These are phyloP conservation scores for Salix exigua DNA, from an alignment of 345 rosid genomes.

Conservation along the genomic window DNA sequence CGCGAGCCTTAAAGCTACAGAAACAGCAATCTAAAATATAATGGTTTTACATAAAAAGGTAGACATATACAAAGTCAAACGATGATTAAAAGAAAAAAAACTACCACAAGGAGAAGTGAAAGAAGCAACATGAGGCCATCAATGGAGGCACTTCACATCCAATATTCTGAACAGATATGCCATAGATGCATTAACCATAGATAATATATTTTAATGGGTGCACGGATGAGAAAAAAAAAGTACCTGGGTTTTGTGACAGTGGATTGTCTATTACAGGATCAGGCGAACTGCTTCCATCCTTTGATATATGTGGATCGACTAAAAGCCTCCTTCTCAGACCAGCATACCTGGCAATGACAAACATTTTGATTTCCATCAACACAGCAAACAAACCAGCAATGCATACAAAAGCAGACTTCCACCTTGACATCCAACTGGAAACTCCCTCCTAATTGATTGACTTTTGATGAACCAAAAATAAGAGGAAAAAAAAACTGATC, in stretches of 20 bases:
- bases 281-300: constrained; percentile 56
- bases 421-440: not conserved
- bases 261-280: constrained; percentile 84
- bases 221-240: not conserved
- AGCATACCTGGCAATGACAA: constrained; percentile 59
- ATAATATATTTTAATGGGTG: too few relatives aligned
- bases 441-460: not conserved
- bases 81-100: not conserved
- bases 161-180: not conserved
- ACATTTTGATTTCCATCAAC: not conserved
- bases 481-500: not conserved
- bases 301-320: constrained; percentile 68
- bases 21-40: too few relatives aligned
- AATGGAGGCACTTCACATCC: not conserved
- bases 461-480: not conserved
- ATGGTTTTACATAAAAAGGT: too few relatives aligned
- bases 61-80: too few relatives aligned
- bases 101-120: not conserved
- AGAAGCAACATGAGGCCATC: not conserved
- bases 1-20: not conserved
- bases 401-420: not conserved
- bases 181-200: not conserved
- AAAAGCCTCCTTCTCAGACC: constrained; percentile 70
- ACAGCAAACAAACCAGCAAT: not conserved
- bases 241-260: constrained; percentile 94